Base-by-base conservation (phyloP, 169 alveolate species). In the Plasmodium knowlesi region DNA sequence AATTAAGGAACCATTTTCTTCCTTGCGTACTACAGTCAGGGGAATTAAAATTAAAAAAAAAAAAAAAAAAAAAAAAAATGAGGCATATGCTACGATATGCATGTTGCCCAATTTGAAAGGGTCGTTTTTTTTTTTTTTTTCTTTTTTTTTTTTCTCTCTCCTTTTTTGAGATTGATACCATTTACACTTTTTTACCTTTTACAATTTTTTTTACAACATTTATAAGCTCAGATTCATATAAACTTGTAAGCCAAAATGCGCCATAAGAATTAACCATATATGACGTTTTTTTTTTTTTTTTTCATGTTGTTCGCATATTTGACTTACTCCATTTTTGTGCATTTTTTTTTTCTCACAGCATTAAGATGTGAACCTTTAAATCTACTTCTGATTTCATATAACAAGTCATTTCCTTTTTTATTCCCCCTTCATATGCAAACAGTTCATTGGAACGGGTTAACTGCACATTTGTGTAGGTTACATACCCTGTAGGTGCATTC, bases 81-180 rank as follows among this genome's bases (percentile, higher is more conserved):
- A 50, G 16, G 46, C 50, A 41, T 79, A n/a, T 67, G 41, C 12
- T 61, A 25, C 57, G 30, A 79, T 37, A 79, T 79, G 54, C n/a
- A n/a, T 37, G 30, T 14, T 79, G 28, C 22, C 28, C 50, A 79
- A 4, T 37, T 41, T 10, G 54, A 37, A 79, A 19, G 34, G 0
- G n/a, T n/a, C 57, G 84, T n/a, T 79, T 41, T 41, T 79, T 79
- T 37, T 41, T 79, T 43, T 79, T 78, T 78, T 78, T 43, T 79
- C 19, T 25, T 5, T 43, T n/a, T 19, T 28, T 79, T n/a, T 79
- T 19, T n/a, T n/a, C n/a, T n/a, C n/a, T n/a, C n/a, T n/a, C n/a
- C 32, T 19, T 28, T 79, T n/a, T 79, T 19, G 76, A 6, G 5
- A 14, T 32, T 61, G 10, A 22, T 67, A 67, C 30, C 12, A 25